Evolutionary conservation across 2,329 filamentous ascomycete species (phyloP).

Genomic region (Apiospora marii): DNA sequence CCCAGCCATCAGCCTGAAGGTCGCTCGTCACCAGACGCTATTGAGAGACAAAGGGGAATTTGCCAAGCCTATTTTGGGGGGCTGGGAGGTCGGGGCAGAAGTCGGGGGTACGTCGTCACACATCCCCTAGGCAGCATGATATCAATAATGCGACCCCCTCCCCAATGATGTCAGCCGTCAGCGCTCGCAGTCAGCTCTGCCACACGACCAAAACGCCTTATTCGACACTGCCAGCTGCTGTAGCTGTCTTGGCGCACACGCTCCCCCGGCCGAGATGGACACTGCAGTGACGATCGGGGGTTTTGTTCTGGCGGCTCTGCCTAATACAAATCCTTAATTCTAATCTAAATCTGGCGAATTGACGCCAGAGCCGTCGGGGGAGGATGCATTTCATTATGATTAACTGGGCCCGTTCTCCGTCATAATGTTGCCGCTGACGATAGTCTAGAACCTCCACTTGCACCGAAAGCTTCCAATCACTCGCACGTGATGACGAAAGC

Average conservation of each 20-base stretch:
- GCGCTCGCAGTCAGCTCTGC: conserved; percentile 2
- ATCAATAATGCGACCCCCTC: conserved; percentile 20
- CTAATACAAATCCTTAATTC: background rate
- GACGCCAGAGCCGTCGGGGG: conserved; percentile 11
- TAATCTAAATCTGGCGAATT: conserved; percentile 8
- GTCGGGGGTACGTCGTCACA: background rate
- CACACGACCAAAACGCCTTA: background rate
- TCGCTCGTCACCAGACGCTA: background rate
- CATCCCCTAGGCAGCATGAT: background rate
- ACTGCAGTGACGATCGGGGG: background rate
- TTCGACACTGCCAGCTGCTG: background rate
- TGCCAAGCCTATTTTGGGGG: background rate
- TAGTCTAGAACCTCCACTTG: conserved; percentile 11
- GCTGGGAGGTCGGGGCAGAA: background rate
- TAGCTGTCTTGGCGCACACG: background rate
- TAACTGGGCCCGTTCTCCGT: conserved; percentile 5
- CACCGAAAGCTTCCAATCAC: conserved; percentile 20
- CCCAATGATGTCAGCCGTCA: conserved; percentile 14
- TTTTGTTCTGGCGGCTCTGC: background rate
- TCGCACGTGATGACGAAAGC: conserved; percentile 26
- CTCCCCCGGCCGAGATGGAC: background rate
- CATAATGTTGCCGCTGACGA: conserved; percentile 10
- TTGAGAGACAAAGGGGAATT: conserved; percentile 4
- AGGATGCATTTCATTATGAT: conserved; percentile 1
- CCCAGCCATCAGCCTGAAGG: background rate